These are phyloP conservation scores for Excoecaria cochinchinensis DNA, from an alignment of 345 rosid species.

Conservation along the genomic window DNA sequence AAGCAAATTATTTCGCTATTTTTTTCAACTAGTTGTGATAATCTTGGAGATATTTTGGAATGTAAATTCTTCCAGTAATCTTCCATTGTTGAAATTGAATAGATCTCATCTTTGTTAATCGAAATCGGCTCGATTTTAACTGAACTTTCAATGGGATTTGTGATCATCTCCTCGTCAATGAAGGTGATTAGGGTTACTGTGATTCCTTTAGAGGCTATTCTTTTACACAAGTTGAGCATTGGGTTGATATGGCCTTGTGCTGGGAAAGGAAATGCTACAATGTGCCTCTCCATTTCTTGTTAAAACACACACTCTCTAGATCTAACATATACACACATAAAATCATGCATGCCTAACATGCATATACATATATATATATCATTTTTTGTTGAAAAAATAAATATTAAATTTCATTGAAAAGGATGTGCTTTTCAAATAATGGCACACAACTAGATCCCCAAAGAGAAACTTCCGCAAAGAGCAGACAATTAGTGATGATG, in stretches of 20 bases:
- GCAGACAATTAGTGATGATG: no score
- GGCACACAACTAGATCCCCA: no score
- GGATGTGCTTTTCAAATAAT: no score
- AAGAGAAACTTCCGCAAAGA: no score
- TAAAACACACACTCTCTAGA: no score
- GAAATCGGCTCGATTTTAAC: constrained; percentile 20
- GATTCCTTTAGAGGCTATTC: constrained; percentile 44
- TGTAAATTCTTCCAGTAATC: constrained; percentile 2
- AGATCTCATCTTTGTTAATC: neutral
- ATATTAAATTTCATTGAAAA: no score
- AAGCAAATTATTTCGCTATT: constrained; percentile 26
- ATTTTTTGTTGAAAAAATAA: no score
- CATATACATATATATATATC: no score
- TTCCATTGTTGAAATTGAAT: neutral
- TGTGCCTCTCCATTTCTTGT: constrained; percentile 23
- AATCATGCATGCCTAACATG: no score
- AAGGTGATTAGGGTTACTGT: constrained; percentile 34
- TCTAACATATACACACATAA: no score
- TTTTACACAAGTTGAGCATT: constrained; percentile 45
- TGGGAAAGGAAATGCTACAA: constrained; percentile 35
- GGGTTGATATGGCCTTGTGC: constrained; percentile 54
- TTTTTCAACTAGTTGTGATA: constrained; percentile 30
- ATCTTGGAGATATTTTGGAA: neutral
- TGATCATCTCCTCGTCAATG: neutral
- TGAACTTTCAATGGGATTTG: neutral